Base-by-base conservation (phyloP, 345 rosid genomes). In the Rubroshorea leprosula region DNA sequence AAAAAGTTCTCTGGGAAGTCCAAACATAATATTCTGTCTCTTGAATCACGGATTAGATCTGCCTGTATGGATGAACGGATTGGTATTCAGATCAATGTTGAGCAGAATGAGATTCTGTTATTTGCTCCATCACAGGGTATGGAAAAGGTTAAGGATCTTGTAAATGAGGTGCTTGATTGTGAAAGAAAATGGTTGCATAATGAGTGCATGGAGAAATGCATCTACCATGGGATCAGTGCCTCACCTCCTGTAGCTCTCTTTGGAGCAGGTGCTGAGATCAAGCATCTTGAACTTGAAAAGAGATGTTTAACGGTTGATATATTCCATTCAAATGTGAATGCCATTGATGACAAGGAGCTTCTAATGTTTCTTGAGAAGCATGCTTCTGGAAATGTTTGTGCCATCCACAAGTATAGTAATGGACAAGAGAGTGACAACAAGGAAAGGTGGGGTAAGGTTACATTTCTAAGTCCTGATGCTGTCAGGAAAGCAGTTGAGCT, bases 201-300 rank as follows among this genome's bases (percentile, higher is more conserved):
- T 66, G 96, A 92, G 76, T 88, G 96, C 74, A 52, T 73, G 67
- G 96, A 80, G 79, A 84, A 79, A 70, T 60, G 61, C 60, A 59
- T 88, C 47, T 84, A 75, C 68, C 78, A 70, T 50, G 88, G 85
- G 51, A 79, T 76, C n/a, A 76, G 82, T 51, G 69, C 60, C 38
- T 77, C 80, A 25, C 76, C 84, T 27, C 75, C 82, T 39, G 15
- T 81, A 48, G 98, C 93, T 24, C 77, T 91, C 68, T 77, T 91
- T 56, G 98, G 96, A 63, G 74, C 92, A 61, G 96, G 96, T 66
- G 96, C 92, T 45, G 83, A 76, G 76, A 84, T 91, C 66, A 86
- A 78, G 78, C 96, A 91, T 81, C 76, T 88, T 65, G 96, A 91
- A 78, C 79, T 86, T 64, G 80, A 79, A 53, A 83, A 73, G 63